These are phyloP conservation scores for Ascochyta pisi DNA, from an alignment of 2,329 filamentous ascomycete genomes.

Conservation along the genomic window DNA sequence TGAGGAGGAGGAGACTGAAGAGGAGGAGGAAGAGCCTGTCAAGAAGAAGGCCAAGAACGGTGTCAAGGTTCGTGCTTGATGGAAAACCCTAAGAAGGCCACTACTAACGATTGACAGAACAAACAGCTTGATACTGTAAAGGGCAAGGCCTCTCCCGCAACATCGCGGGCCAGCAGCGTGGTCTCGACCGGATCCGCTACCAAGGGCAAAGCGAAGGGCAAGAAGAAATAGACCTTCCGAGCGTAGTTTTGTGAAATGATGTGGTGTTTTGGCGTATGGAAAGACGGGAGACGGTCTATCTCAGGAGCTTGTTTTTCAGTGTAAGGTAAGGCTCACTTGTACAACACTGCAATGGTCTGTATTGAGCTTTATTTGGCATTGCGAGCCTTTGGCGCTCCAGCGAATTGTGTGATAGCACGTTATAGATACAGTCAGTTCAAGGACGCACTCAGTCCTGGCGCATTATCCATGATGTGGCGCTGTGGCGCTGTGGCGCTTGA, in stretches of 20 bases:
- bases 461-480: background rate
- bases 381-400: background rate
- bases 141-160: constrained; percentile 73
- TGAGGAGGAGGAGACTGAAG: constrained; percentile 83
- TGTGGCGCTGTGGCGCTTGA: background rate
- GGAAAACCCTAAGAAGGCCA: too few relatives aligned
- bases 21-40: constrained; percentile 76
- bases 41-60: constrained; percentile 95
- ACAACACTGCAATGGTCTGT: constrained; percentile 5
- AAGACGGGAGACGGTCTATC: background rate
- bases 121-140: constrained; percentile 93
- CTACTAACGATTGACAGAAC: constrained; percentile 66
- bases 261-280: constrained; percentile 25
- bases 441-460: background rate
- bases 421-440: background rate
- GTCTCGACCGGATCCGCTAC: constrained; percentile 71
- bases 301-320: background rate
- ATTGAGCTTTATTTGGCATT: constrained; percentile 1
- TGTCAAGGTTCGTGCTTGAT: constrained; percentile 72
- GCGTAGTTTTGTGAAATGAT: constrained; percentile 4
- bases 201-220: constrained; percentile 58
- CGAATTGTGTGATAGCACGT: background rate
- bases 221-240: constrained; percentile 52
- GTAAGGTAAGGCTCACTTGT: constrained; percentile 3
- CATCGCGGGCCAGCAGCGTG: constrained; percentile 88